A percentile compares a stretch with the other conserved stretches of the same genome.
Evolutionary conservation across 2,329 filamentous ascomycete species (phyloP).

Genomic region (Dryadomyces sulphureus): DNA sequence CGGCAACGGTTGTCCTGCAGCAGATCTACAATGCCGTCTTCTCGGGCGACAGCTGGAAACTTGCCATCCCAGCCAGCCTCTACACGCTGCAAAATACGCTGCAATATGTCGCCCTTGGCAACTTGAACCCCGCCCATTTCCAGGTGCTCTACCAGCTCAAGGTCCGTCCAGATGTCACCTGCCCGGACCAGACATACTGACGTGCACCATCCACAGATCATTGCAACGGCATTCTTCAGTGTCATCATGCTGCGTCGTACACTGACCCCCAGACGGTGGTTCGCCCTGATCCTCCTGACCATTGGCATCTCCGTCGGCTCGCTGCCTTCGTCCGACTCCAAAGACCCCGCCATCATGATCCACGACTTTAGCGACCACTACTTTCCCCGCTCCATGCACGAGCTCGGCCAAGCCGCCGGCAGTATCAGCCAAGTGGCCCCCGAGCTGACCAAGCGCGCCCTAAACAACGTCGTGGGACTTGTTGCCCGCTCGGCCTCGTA

Average conservation of each 20-base stretch:
- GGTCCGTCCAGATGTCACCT: slow-evolving; percentile 21
- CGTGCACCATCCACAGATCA: slow-evolving; percentile 35
- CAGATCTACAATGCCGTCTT: slow-evolving; percentile 73
- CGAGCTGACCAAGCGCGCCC: slow-evolving; percentile 34
- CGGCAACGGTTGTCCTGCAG: slow-evolving; percentile 64
- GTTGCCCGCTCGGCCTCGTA: slow-evolving; percentile 72
- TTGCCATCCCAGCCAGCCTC: slow-evolving; percentile 74
- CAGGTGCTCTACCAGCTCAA: slow-evolving; percentile 91
- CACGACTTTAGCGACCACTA: slow-evolving; percentile 51
- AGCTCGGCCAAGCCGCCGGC: slow-evolving; percentile 50
- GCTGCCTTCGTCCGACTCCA: slow-evolving; percentile 46
- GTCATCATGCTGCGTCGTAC: slow-evolving; percentile 59
- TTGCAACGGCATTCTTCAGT: slow-evolving; percentile 79
- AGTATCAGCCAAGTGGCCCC: slow-evolving; percentile 32
- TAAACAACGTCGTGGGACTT: slow-evolving; percentile 26
- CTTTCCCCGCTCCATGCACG: slow-evolving; percentile 67
- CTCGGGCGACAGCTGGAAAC: slow-evolving; percentile 83
- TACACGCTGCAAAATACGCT: slow-evolving; percentile 91
- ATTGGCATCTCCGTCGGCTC: slow-evolving; percentile 76
- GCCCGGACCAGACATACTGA: too few species aligned
- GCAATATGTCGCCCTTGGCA: slow-evolving; percentile 82
- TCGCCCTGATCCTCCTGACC: slow-evolving; percentile 64
- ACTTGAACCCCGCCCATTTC: slow-evolving; percentile 83
- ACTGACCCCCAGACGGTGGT: slow-evolving; percentile 62
- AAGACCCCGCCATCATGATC: slow-evolving; percentile 43